These are phyloP conservation scores for Monosporascus cannonballus DNA, from an alignment of 2,329 filamentous ascomycete genomes.

Conservation along the genomic window DNA sequence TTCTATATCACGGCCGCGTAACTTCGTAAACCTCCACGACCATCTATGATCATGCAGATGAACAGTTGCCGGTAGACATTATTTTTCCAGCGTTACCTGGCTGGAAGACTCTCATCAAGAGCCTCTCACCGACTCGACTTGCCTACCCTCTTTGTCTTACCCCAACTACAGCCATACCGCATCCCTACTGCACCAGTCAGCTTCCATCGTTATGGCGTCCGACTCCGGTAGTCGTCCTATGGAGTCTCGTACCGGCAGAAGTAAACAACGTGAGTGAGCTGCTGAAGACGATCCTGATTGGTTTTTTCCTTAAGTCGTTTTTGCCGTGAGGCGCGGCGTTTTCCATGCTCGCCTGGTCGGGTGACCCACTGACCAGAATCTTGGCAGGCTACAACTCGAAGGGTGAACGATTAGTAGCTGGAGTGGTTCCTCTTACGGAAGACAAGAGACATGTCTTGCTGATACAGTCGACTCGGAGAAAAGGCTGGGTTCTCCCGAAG, in stretches of 20 bases:
- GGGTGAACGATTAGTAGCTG: slow-evolving; percentile 91
- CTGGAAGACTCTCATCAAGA: slow-evolving; percentile 16
- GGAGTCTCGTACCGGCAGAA: slow-evolving; percentile 71
- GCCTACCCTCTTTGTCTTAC: slow-evolving; percentile 1
- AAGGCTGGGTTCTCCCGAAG: slow-evolving; percentile 95
- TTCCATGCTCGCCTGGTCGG: slow-evolving; percentile 20
- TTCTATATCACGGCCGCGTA: not conserved
- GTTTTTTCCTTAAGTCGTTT: slow-evolving; percentile 4
- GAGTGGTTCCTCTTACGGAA: slow-evolving; percentile 80
- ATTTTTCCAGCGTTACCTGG: slow-evolving; percentile 24
- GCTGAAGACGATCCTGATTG: slow-evolving; percentile 7
- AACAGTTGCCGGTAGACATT: slow-evolving; percentile 25
- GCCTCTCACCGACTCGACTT: slow-evolving; percentile 6
- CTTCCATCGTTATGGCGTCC: slow-evolving; percentile 21
- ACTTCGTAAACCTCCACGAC: not conserved
- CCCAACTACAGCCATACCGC: slow-evolving; percentile 6
- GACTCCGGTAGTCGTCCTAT: slow-evolving; percentile 45
- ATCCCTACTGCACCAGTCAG: slow-evolving; percentile 6
- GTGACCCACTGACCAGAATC: slow-evolving; percentile 32
- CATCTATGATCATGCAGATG: slow-evolving; percentile 27
- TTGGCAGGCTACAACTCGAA: slow-evolving; percentile 78
- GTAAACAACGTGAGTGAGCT: slow-evolving; percentile 68
- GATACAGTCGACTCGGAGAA: slow-evolving; percentile 85
- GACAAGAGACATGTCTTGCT: slow-evolving; percentile 87
- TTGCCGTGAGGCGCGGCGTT: slow-evolving; percentile 12